Evolutionary conservation across 345 rosid genomes (phyloP), one percentile per base, ranked within the genome.

Genomic region (Anastatica hierochuntica): DNA sequence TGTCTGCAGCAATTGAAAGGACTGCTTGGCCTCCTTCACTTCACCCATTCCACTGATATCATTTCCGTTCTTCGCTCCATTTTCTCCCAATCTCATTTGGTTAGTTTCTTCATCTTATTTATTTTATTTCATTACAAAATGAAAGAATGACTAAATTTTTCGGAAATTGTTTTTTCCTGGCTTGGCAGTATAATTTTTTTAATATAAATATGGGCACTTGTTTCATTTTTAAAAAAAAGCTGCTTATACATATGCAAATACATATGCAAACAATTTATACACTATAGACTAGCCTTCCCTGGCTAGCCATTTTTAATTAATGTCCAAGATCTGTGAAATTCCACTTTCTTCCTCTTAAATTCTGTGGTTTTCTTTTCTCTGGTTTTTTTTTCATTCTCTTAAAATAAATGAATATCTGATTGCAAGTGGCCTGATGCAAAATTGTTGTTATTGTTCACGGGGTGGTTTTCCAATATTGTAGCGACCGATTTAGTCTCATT

Each of bases 1-100:
- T 75, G 82, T 45, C 56, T 85, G 43, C 97, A 89, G 36, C 97
- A 83, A 71, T 77, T 90, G 0, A 90, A 85, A 67, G 95, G 88
- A 35, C 63, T 90, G 8, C 77, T 89, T 10, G 95, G 97, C 9
- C 88, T 89, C 14, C 65, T 46, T 1, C 85, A 60, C 39, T 85
- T 89, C 69, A 89, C 97, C 12, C 90, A 67, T 20, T 68, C 75
- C 17, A 85, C 97, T 4, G 90, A 90, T 53, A 11, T 90, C 43
- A 37, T 83, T 62, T 78, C 89, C 2, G 97, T 85, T 63, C 53
- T 79, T 63, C 81, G 75, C 6, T 90, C 97, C 39, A 79, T 90
- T 40, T 78, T 90, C 63, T 37, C 79, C 56, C 97, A 90, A 58
- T 77, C 74, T 11, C 79, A 83, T 36, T 13, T 79, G 84, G 97